phyloP scores from a whole-genome alignment of 306 rosid genomes.

The Herpetospermum pedunculosum region DNA sequence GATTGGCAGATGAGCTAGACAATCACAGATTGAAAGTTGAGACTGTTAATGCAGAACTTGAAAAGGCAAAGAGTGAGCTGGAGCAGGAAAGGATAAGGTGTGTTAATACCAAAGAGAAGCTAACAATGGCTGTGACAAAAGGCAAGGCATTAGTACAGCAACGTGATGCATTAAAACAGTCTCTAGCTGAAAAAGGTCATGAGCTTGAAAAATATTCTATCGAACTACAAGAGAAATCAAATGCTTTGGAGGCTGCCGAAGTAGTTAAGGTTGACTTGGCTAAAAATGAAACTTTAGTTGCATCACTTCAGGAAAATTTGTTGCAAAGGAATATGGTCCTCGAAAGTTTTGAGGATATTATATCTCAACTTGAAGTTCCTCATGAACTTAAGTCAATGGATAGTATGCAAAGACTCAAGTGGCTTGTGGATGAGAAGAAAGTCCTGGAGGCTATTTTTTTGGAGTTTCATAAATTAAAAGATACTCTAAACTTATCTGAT shows the following conservation, averaged over 20 bases:
- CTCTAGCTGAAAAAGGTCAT: conserved; percentile 47
- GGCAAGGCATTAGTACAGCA: conserved; percentile 96
- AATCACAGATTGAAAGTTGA: conserved; percentile 35
- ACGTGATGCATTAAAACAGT: conserved; percentile 63
- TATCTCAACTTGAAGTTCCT: conserved; percentile 37
- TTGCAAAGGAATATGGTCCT: conserved; percentile 33
- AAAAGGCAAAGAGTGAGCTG: conserved; percentile 45
- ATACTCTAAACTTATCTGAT: conserved; percentile 35
- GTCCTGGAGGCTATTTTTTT: conserved; percentile 36
- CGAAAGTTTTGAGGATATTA: conserved; percentile 44
- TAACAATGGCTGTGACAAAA: conserved; percentile 86
- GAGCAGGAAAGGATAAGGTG: conserved; percentile 73
- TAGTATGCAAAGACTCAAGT: conserved; percentile 50
- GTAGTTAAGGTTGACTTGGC: conserved; percentile 45
- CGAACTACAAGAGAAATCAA: conserved; percentile 68
- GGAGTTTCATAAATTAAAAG: conserved; percentile 49
- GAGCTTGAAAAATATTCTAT: conserved; percentile 55
- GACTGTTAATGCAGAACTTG: conserved; percentile 41
- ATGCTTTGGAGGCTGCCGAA: conserved; percentile 64
- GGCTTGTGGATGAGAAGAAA: conserved; percentile 60
- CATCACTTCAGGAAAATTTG: conserved; percentile 50
- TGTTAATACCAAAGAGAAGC: conserved; percentile 75
- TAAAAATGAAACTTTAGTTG: conserved; percentile 41
- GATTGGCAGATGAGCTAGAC: conserved; percentile 49
- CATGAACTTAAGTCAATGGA: conserved; percentile 39